Percentiles rank a stretch among this genome's conserved stretches.
Evolutionary conservation across 2,329 filamentous ascomycete species (phyloP).

Genomic region (Botrytis byssoidea): DNA sequence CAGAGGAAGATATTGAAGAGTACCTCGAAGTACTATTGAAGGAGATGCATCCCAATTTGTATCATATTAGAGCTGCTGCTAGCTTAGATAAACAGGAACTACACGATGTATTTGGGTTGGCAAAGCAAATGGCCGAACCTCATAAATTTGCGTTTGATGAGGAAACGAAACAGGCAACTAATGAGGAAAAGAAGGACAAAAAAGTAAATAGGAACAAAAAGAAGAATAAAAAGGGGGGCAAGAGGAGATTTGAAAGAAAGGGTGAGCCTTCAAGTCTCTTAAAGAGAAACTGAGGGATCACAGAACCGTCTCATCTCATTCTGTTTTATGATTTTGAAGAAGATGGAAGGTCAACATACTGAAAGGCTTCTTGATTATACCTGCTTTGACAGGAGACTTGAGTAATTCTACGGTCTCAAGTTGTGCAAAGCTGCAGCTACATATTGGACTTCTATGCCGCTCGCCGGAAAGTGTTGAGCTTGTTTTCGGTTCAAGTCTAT

Average conservation of each 20-base stretch:
- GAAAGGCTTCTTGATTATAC: neutral
- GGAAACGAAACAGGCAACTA: too few species aligned
- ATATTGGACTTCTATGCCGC: neutral
- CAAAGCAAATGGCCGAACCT: neutral
- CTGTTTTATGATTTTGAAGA: neutral
- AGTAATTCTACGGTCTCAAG: neutral
- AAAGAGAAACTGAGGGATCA: neutral
- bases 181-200: neutral
- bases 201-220: neutral
- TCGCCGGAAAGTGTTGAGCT: neutral
- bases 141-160: too few species aligned
- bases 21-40: neutral
- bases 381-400: neutral
- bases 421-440: neutral
- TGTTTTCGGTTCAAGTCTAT: neutral
- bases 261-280: neutral
- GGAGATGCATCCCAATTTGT: constrained; percentile 1
- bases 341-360: neutral
- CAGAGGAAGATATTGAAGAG: neutral
- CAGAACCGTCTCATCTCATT: neutral
- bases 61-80: neutral
- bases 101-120: neutral
- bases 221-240: neutral
- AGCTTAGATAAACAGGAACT: neutral
- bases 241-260: neutral